Conservation (phyloP, 2,329 filamentous ascomycete species). For the Ampelomyces quisqualis region DNA sequence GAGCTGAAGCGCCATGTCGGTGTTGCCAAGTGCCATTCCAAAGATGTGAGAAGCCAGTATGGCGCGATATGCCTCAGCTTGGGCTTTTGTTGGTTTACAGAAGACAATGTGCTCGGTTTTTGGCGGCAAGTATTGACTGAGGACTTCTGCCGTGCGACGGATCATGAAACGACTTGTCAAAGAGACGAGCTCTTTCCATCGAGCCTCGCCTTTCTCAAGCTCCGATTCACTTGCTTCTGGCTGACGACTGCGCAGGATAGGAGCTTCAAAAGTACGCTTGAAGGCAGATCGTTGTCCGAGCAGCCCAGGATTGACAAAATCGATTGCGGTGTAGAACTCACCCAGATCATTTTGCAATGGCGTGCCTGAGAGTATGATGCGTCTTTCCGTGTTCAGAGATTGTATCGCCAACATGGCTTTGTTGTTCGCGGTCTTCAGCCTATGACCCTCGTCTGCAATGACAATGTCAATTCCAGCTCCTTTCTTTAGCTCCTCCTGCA, state of each 20-base stretch:
- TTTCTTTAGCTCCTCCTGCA: slow-evolving; percentile 65
- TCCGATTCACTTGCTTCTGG: slow-evolving; percentile 62
- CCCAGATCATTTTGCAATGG: slow-evolving; percentile 68
- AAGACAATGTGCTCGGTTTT: slow-evolving; percentile 69
- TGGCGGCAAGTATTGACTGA: slow-evolving; percentile 64
- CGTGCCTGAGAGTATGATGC: slow-evolving; percentile 66
- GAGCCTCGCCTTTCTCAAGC: slow-evolving; percentile 63
- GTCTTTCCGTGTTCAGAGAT: slow-evolving; percentile 60
- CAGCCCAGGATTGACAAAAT: slow-evolving; percentile 67
- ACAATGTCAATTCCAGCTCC: slow-evolving; percentile 67
- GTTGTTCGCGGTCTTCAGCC: slow-evolving; percentile 68
- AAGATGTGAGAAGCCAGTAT: slow-evolving; percentile 67
- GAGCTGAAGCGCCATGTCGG: slow-evolving; percentile 64
- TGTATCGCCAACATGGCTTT: slow-evolving; percentile 67
- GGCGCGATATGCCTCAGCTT: slow-evolving; percentile 62
- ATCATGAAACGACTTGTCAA: slow-evolving; percentile 66
- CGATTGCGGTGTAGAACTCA: slow-evolving; percentile 68
- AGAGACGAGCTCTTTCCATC: slow-evolving; percentile 61
- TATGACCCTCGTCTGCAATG: slow-evolving; percentile 68
- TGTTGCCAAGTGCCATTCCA: slow-evolving; percentile 60
- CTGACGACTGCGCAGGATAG: slow-evolving; percentile 64
- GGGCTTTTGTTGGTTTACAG: slow-evolving; percentile 61
- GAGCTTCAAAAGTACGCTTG: slow-evolving; percentile 64
- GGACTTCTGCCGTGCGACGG: slow-evolving; percentile 64
- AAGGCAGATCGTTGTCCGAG: slow-evolving; percentile 64